Conservation (phyloP, 495 filamentous ascomycete genomes). For the Margaritispora aquatica region DNA sequence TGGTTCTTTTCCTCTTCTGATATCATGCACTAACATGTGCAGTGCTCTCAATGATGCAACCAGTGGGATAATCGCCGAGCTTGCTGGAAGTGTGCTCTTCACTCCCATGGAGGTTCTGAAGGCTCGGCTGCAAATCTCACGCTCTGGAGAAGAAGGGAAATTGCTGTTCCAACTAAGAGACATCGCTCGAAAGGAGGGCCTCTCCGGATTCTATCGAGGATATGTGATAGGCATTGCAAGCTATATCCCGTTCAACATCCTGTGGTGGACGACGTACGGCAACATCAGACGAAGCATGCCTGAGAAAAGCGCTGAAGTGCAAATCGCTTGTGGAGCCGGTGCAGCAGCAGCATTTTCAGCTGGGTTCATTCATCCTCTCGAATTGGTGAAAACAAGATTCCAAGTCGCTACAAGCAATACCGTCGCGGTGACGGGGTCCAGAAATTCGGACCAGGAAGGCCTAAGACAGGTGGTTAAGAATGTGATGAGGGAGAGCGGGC, state of each 20-base stretch:
- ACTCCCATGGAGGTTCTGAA: conserved; percentile 15
- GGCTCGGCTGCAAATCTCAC: conserved; percentile 12
- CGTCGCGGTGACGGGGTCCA: conserved; percentile 4
- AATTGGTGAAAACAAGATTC: conserved; percentile 14
- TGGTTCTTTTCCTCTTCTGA: too few species aligned
- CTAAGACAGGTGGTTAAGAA: conserved; percentile 8
- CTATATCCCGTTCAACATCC: conserved; percentile 11
- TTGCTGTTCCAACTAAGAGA: conserved; percentile 7
- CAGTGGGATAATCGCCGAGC: conserved; percentile 5
- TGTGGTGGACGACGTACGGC: conserved; percentile 16
- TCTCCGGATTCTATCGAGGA: conserved; percentile 10
- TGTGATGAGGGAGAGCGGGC: conserved; percentile 12
- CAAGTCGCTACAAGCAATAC: conserved; percentile 11
- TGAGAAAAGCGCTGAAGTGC: not conserved
- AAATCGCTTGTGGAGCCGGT: conserved; percentile 10
- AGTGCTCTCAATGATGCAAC: conserved; percentile 7
- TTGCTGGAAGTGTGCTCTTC: conserved; percentile 13
- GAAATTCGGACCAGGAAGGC: conserved; percentile 8
- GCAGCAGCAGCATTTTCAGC: conserved; percentile 4
- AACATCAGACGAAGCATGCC: conserved; percentile 11
- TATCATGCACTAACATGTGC: too few species aligned
- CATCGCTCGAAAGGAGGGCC: conserved; percentile 8
- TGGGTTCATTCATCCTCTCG: conserved; percentile 13
- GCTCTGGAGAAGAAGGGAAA: conserved; percentile 10
- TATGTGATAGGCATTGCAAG: conserved; percentile 13